phyloP scores from a whole-genome alignment of 2,329 filamentous ascomycete species.

The Epichloe aotearoae region DNA sequence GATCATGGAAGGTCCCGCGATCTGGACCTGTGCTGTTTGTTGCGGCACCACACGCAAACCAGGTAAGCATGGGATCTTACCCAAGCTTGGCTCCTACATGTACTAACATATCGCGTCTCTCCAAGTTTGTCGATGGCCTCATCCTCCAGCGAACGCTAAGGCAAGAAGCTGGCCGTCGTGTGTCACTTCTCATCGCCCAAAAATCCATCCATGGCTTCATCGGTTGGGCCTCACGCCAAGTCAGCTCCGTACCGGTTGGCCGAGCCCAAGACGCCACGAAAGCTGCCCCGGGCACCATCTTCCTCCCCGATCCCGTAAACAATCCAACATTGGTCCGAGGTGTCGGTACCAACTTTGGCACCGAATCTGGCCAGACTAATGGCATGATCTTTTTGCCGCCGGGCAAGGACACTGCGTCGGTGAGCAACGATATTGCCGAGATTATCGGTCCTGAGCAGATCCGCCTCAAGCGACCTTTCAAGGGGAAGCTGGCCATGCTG shows the following conservation, averaged over 20 bases:
- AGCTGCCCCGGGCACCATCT: conserved; percentile 65
- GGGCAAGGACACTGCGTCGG: conserved; percentile 60
- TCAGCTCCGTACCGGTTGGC: conserved; percentile 85
- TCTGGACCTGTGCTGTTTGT: conserved; percentile 88
- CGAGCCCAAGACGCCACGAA: conserved; percentile 83
- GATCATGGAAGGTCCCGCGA: conserved; percentile 87
- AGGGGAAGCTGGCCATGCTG: conserved; percentile 56
- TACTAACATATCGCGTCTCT: not conserved
- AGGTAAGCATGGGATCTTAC: conserved; percentile 37
- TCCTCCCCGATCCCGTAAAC: conserved; percentile 75
- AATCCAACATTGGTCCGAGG: conserved; percentile 72
- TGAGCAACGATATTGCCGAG: conserved; percentile 72
- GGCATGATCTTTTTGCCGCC: conserved; percentile 81
- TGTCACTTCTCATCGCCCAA: conserved; percentile 85
- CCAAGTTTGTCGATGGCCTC: conserved; percentile 91
- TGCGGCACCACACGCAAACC: conserved; percentile 91
- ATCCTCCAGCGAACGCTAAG: conserved; percentile 85
- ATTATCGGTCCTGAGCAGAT: conserved; percentile 72
- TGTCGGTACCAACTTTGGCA: conserved; percentile 70
- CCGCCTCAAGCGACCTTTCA: conserved; percentile 77
- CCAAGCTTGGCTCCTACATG: not conserved
- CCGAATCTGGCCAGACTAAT: conserved; percentile 55
- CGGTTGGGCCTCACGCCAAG: conserved; percentile 69
- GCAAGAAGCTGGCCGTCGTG: conserved; percentile 73
- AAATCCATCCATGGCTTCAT: conserved; percentile 94